Conservation (phyloP, 2,329 filamentous ascomycete genomes). For the Fusarium sp. region DNA sequence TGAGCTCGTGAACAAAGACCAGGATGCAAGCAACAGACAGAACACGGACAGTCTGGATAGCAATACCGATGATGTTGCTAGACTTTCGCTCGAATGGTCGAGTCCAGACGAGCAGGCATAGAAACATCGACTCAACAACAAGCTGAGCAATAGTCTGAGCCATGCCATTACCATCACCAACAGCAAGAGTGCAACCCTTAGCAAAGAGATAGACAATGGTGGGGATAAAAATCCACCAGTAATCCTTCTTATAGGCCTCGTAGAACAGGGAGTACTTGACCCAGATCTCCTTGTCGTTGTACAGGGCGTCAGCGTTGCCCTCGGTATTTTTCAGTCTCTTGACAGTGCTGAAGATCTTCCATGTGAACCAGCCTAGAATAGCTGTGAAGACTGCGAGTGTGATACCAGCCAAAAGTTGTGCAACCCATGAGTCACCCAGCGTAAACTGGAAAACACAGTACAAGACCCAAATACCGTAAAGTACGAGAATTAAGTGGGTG, state of each 20-base stretch:
- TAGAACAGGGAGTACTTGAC: slow-evolving; percentile 98
- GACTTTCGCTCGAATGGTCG: slow-evolving; percentile 89
- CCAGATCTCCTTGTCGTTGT: slow-evolving; percentile 91
- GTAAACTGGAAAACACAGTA: slow-evolving; percentile 98
- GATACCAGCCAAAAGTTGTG: slow-evolving; percentile 83
- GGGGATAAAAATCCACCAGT: slow-evolving; percentile 98
- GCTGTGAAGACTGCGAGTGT: slow-evolving; percentile 85
- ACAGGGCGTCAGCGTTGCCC: slow-evolving; percentile 80
- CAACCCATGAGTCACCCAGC: slow-evolving; percentile 92
- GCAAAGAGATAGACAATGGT: slow-evolving; percentile 90
- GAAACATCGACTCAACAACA: slow-evolving; percentile 83
- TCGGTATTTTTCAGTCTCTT: slow-evolving; percentile 79
- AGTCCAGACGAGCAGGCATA: slow-evolving; percentile 83
- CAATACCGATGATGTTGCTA: slow-evolving; percentile 92
- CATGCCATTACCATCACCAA: slow-evolving; percentile 86
- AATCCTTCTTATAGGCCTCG: slow-evolving; percentile 91
- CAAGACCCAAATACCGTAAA: slow-evolving; percentile 95
- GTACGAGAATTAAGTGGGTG: slow-evolving; percentile 87
- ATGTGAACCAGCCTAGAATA: slow-evolving; percentile 85
- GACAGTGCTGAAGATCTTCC: slow-evolving; percentile 84
- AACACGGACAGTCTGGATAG: slow-evolving; percentile 89
- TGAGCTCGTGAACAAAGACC: slow-evolving; percentile 93
- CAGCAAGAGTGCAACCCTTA: slow-evolving; percentile 88
- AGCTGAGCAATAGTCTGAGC: slow-evolving; percentile 84
- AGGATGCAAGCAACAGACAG: slow-evolving; percentile 90